Base-by-base conservation (phyloP, 2,329 filamentous ascomycete species). In the Penicillium janthinellum region DNA sequence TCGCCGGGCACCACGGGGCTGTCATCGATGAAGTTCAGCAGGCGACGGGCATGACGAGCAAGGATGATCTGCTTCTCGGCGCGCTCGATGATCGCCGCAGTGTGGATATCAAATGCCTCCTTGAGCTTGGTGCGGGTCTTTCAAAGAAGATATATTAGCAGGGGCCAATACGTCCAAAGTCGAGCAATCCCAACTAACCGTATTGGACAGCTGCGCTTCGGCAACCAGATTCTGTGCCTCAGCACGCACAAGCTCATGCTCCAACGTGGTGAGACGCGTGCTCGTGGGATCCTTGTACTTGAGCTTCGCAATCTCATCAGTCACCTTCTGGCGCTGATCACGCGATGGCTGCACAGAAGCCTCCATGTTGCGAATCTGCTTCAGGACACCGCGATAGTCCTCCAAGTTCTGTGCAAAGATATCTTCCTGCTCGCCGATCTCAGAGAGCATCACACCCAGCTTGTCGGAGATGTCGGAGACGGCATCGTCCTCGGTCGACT, bases 31-130 rank as follows among this genome's bases (percentile, higher is more conserved):
- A 96, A 85, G 67, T 90, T 88, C 57, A 99, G 77, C 38, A 99
- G 85, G 45, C 92, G 88, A 56, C 92, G 90, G 20, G 92, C 94
- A 74, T 98, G 93, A 70, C 90, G 91, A 58, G 95, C 94, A 15
- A 99, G 85, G 61, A 99, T 91, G 70, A 94, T 90, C 75, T 99
- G 95, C 81, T 98, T 98, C 82, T 98, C 95, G 25, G 92, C 92
- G 35, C 94, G 90, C 82, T 99, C 95, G 69, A 99, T 96, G 20
- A 92, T 91, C 60, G 93, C 92, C 15, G 90, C 86, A 65, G 96
- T 91, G 75, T 98, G 92, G 61, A 90, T 78, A 66, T 93, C 91
- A 73, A 94, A 98, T 25, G 95, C 91, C 78, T 97, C 91, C 80
- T 96, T 97, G 79, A 99, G 84, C 80, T 97, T 98, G 78, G 95